phyloP scores from a whole-genome alignment of 208 protist genomes.

The Zelonia costaricensis region DNA sequence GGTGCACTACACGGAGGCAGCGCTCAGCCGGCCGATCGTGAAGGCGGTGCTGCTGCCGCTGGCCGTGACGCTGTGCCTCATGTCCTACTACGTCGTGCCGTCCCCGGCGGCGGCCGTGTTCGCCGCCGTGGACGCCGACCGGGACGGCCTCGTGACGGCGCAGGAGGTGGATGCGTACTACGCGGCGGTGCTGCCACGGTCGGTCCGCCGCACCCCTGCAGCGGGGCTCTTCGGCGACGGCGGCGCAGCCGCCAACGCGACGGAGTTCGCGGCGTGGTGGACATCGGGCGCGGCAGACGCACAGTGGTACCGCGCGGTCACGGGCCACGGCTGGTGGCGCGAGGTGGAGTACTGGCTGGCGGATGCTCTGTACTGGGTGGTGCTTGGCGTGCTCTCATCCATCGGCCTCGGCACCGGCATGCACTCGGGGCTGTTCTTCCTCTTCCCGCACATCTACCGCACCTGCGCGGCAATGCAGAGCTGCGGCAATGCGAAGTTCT shows the following conservation, averaged over 20 bases:
- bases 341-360: constrained; percentile 81
- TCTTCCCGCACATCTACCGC: constrained; percentile 95
- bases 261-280: constrained; percentile 63
- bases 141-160: constrained; percentile 47
- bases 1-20: constrained; percentile 12
- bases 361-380: constrained; percentile 89
- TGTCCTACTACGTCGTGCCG: constrained; percentile 52
- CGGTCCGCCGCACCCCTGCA: constrained; percentile 1
- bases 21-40: constrained; percentile 29
- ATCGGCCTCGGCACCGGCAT: constrained; percentile 94
- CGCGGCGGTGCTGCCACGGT: constrained; percentile 30
- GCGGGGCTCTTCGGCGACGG: constrained; percentile 31
- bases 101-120: constrained; percentile 42
- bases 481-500: constrained; percentile 89
- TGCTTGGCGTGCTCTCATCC: constrained; percentile 91
- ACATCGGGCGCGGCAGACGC: constrained; percentile 36
- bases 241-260: constrained; percentile 19
- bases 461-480: constrained; percentile 81
- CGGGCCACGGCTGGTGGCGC: constrained; percentile 60
- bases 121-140: constrained; percentile 43
- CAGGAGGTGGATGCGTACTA: constrained; percentile 69
- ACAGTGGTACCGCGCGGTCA: constrained; percentile 42
- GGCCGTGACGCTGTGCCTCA: constrained; percentile 25
- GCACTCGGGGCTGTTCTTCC: constrained; percentile 95
- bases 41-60: constrained; percentile 45